These are phyloP conservation scores for Trichoderma pleuroti DNA, from an alignment of 2,329 filamentous ascomycete genomes.

Conservation along the genomic window DNA sequence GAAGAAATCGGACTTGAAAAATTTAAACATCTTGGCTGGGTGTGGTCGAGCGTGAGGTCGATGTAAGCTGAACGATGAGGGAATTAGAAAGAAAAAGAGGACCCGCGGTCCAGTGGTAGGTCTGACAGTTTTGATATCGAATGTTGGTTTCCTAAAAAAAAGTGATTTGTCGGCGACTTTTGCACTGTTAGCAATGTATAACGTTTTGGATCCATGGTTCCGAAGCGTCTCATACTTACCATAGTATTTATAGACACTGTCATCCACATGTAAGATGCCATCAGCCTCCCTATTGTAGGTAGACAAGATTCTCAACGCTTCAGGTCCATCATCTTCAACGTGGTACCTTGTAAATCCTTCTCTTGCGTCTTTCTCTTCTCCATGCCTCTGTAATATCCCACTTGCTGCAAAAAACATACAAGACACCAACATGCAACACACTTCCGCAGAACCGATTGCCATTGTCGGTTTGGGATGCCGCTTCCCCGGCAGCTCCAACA, in stretches of 20 bases:
- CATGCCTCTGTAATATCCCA: not conserved
- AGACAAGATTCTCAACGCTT: not conserved
- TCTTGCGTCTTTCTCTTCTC: not conserved
- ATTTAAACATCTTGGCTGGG: conserved; percentile 28
- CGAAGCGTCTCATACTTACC: not conserved
- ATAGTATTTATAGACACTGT: not conserved
- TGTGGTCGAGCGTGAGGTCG: not conserved
- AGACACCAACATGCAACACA: not conserved
- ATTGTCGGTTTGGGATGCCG: conserved; percentile 39
- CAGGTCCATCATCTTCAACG: not conserved
- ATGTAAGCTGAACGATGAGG: not conserved
- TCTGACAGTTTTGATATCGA: not conserved
- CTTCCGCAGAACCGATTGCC: conserved; percentile 35
- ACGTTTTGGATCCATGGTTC: not conserved
- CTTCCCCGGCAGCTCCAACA: conserved; percentile 35
- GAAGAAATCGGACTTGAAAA: conserved; percentile 36
- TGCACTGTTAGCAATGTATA: not conserved
- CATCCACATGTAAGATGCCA: not conserved
- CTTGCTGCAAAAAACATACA: not conserved
- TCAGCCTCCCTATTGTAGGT: no score
- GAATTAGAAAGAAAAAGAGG: not conserved
- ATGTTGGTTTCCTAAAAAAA: not conserved
- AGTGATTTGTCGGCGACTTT: not conserved
- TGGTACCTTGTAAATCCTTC: not conserved
- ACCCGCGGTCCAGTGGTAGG: not conserved